Percentiles rank a stretch among this genome's conserved stretches.
Conservation (phyloP, 2,329 filamentous ascomycete species). For the Simplicillium sp. region DNA sequence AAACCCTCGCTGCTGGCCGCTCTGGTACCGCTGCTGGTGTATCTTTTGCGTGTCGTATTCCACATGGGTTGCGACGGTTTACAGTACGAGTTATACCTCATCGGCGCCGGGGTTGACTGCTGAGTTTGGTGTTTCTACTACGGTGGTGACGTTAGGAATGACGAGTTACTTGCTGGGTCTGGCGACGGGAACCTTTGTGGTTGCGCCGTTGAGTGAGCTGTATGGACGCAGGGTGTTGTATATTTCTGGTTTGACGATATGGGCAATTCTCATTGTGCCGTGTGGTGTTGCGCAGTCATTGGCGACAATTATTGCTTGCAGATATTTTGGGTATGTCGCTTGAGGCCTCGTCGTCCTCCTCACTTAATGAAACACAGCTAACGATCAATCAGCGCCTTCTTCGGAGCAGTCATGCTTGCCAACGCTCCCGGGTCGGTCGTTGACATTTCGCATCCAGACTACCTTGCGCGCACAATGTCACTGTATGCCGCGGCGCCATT, state of each 20-base stretch:
- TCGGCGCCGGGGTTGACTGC: slow-evolving; percentile 54
- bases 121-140: slow-evolving; percentile 48
- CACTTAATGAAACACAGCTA: no score
- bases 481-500: slow-evolving; percentile 74
- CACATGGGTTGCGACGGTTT: slow-evolving; percentile 42
- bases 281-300: slow-evolving; percentile 58
- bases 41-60: slow-evolving; percentile 27
- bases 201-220: slow-evolving; percentile 60
- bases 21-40: slow-evolving; percentile 28
- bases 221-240: slow-evolving; percentile 57
- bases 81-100: slow-evolving; percentile 65
- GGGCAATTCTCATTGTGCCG: slow-evolving; percentile 57
- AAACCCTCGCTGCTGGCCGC: slow-evolving; percentile 59
- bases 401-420: slow-evolving; percentile 64
- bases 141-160: slow-evolving; percentile 57
- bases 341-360: no score
- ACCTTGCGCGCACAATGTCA: slow-evolving; percentile 65
- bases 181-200: slow-evolving; percentile 54
- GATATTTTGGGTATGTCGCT: slow-evolving; percentile 52
- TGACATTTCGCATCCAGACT: slow-evolving; percentile 65
- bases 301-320: slow-evolving; percentile 50
- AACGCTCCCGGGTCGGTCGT: slow-evolving; percentile 71
- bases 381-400: slow-evolving; percentile 38
- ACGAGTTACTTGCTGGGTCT: slow-evolving; percentile 66
- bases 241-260: slow-evolving; percentile 48